Base-by-base conservation (phyloP, 768 basidiomycete genomes). In the Boletellus ananas region DNA sequence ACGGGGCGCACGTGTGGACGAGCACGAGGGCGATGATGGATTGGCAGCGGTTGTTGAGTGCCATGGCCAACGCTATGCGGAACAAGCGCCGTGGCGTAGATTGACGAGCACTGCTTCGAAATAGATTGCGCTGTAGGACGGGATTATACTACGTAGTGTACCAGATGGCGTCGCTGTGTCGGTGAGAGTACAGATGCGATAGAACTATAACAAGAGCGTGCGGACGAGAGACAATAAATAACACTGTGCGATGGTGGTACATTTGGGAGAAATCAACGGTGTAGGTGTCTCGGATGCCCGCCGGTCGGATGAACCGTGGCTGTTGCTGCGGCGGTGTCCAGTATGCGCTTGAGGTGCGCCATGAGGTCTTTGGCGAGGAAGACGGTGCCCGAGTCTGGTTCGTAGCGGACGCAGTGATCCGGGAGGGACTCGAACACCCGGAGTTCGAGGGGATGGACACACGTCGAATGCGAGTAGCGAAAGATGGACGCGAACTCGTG, bases 401-500 rank as follows among this genome's bases (percentile, higher is more conserved):
- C 81, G 49, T 83, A 83, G 11, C 71, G 74, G 34, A 76, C 69
- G 38, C 73, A 66, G 20, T 66, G 66, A 8, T 76, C 74, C 25
- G 77, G 72, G 35, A 84, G 78, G 25, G 67, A 58, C 60, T 82
- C 77, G 20, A 84, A 65, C 47, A 84, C 73, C 51, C 67, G 70
- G 13, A 84, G 72, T 45, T 69, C 67, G 16, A 54, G 54, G 10
- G 67, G 63, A 31, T 57, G 59, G 0, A 69, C 43, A 23, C 23
- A 23, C 23, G 5, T 5, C 23, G 5, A 23, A 5, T 23, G 23
- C 5, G 23, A 23, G 23, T 23, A 23, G 23, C 5, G 23, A 23
- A 23, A 84, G 45, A 84, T 84, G 55, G 78, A 78, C 63, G 79
- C 78, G 55, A 83, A 82, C 63, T 84, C 82, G 59, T 84, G 80